Evolutionary conservation across 2,329 filamentous ascomycete species (phyloP).

Genomic region (Fusarium staphyleae): DNA sequence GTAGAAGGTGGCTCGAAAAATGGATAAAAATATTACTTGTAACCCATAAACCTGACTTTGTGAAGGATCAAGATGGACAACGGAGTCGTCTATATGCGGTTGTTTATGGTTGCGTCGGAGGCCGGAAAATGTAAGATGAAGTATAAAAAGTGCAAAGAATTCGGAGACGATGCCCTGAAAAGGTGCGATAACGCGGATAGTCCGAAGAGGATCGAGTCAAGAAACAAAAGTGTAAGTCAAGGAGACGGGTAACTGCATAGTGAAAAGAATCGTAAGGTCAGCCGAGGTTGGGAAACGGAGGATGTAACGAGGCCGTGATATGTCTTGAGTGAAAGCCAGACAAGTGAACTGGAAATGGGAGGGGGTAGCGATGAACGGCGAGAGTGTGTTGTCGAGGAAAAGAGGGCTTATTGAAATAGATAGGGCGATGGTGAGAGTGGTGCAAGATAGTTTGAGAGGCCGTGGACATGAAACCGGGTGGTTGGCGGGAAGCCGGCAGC

Average conservation of each 20-base stretch:
- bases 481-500: constrained; percentile 42
- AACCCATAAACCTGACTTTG: constrained; percentile 37
- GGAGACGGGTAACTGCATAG: constrained; percentile 42
- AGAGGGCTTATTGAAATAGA: constrained; percentile 30
- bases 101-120: constrained; percentile 23
- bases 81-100: constrained; percentile 25
- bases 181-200: constrained; percentile 34
- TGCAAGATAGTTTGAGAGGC: constrained; percentile 9
- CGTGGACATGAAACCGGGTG: constrained; percentile 32
- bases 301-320: constrained; percentile 24
- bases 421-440: constrained; percentile 6
- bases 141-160: constrained; percentile 26
- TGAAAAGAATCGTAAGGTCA: constrained; percentile 34
- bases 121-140: constrained; percentile 17
- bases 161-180: constrained; percentile 26
- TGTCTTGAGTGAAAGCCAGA: constrained; percentile 5
- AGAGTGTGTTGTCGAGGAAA: constrained; percentile 17
- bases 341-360: not conserved
- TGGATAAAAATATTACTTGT: constrained; percentile 33
- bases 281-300: constrained; percentile 21
- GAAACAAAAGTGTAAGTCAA: constrained; percentile 33
- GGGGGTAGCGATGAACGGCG: constrained; percentile 11
- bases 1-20: constrained; percentile 44
- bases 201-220: constrained; percentile 36
- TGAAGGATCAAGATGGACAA: constrained; percentile 11